Evolutionary conservation across 2,329 filamentous ascomycete species (phyloP).

Genomic region (Botrytis fabae): DNA sequence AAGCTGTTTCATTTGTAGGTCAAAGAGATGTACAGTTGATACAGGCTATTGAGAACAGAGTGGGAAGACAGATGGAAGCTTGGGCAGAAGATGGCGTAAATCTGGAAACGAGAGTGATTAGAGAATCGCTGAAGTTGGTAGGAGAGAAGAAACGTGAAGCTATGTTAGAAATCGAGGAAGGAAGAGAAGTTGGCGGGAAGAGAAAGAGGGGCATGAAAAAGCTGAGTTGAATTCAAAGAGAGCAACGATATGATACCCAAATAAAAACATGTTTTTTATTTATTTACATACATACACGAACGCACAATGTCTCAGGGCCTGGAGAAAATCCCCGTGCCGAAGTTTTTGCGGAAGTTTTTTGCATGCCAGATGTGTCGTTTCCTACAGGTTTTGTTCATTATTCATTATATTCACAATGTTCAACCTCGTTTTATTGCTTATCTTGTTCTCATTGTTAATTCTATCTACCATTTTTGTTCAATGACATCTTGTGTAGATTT

Average conservation of each 20-base stretch:
- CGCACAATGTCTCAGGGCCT: not conserved
- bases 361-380: not conserved
- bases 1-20: conserved; percentile 84
- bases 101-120: conserved; percentile 83
- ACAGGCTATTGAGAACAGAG: conserved; percentile 83
- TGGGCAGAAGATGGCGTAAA: conserved; percentile 92
- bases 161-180: conserved; percentile 85
- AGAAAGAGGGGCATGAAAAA: conserved; percentile 63
- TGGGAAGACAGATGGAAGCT: conserved; percentile 75
- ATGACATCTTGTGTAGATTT: not conserved
- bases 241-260: conserved; percentile 2
- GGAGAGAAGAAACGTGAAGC: conserved; percentile 94
- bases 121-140: conserved; percentile 83
- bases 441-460: not conserved
- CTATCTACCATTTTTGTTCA: not conserved
- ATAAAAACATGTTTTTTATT: not conserved
- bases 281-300: not conserved
- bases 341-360: not conserved
- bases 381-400: not conserved
- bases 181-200: conserved; percentile 88
- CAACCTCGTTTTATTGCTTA: not conserved
- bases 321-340: not conserved
- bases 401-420: not conserved
- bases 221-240: conserved; percentile 28
- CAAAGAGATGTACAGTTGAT: conserved; percentile 90